Evolutionary conservation across 164 flowering plant species (phyloP), one percentile per base, ranked within the genome.

Genomic region (Houttuynia cordata): DNA sequence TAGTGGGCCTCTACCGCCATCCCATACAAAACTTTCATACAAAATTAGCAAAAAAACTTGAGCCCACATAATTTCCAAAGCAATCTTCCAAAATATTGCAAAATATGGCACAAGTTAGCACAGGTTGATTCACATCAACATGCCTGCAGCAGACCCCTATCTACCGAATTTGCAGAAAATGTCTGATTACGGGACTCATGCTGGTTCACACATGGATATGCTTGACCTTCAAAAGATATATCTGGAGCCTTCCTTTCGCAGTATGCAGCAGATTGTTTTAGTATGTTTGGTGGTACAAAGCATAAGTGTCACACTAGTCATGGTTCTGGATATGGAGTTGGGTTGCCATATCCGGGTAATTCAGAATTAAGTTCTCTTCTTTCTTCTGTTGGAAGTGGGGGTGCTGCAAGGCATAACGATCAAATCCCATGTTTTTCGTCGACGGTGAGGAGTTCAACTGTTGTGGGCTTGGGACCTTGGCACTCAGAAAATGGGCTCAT

Each of bases 211-310:
- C 58, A 73, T 76, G 62, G 81, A 87, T 64, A 64, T 78, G 62
- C 67, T 76, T 20, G 79, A 39, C 37, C 55, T 80, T 62, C 90
- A 83, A 70, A 82, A 81, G 67, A 87, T 77, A 42, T 83, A 79
- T 63, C 74, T 85, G 64, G 79, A 70, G 66, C 67, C 77, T 24
- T 65, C 83, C 68, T 75, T 78, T 83, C 81, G 20, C 93, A 83
- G 52, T 74, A 73, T 67, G 79, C 65, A 21, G 22, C 75, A 61
- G 62, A 76, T 52, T 70, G 51, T 60, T 37, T 74, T 25, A 75
- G 70, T 56, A 76, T 79, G 70, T 64, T 75, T 58, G 74, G 77
- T 54, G n/a, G n/a, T n/a, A n/a, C n/a, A n/a, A 73, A 71, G 66
- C 61, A 74, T 49, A 75, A 71, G n/a, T n/a, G n/a, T 71, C 76